phyloP scores from a whole-genome alignment of 129 eudicot genomes.

The Escallonia herrerae region DNA sequence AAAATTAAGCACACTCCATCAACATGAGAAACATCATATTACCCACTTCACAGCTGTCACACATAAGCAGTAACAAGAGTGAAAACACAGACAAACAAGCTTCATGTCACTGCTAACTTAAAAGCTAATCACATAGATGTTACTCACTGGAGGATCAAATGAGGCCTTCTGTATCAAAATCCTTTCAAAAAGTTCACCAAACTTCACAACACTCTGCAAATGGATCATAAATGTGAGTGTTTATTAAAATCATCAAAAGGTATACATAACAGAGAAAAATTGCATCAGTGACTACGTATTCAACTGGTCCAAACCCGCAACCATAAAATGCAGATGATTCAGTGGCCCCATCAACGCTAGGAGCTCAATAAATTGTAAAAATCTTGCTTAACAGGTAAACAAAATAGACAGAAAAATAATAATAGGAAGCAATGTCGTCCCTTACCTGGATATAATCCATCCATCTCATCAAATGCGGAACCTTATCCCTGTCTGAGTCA shows the following conservation, averaged over 20 bases:
- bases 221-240: background rate
- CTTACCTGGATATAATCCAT: constrained; percentile 83
- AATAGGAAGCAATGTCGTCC: background rate
- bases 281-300: background rate
- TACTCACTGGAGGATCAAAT: constrained; percentile 70
- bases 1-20: background rate
- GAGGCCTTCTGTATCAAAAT: constrained; percentile 41
- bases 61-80: background rate
- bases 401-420: background rate
- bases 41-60: background rate
- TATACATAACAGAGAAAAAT: background rate
- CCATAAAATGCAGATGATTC: background rate
- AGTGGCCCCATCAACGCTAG: background rate
- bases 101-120: background rate
- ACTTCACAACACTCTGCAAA: constrained; percentile 50
- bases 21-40: background rate
- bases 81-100: background rate
- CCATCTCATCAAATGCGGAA: constrained; percentile 91
- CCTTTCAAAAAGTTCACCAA: constrained; percentile 33
- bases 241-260: background rate
- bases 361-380: too few species aligned
- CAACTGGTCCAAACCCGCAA: background rate
- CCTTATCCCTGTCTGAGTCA: constrained; percentile 36
- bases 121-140: background rate
- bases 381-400: background rate